phyloP scores from a whole-genome alignment of 176 grass and related monocot genomes.

The Oryza nivara region DNA sequence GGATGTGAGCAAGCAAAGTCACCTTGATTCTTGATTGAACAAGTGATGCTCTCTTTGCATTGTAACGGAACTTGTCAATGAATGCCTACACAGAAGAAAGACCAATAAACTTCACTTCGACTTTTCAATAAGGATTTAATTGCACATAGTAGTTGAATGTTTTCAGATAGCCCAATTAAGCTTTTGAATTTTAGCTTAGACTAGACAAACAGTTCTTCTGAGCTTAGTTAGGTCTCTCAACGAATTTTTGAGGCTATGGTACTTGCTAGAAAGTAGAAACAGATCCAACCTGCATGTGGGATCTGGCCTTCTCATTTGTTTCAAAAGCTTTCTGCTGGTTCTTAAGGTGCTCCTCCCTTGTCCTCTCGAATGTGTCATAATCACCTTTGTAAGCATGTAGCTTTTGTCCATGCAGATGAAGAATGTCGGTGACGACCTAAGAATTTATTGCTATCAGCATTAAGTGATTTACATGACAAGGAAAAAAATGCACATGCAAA shows the following conservation, averaged over 20 bases:
- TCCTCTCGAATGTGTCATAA: conserved; percentile 96
- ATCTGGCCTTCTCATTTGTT: conserved; percentile 79
- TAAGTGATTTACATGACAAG: conserved; percentile 27
- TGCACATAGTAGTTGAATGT: conserved; percentile 5
- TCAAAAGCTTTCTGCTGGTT: conserved; percentile 97
- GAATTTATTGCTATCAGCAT: conserved; percentile 32
- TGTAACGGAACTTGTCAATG: conserved; percentile 95
- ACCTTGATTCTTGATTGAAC: conserved; percentile 97
- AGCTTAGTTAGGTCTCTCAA: conserved; percentile 22
- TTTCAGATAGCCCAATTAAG: not conserved
- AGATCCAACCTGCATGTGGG: conserved; percentile 86
- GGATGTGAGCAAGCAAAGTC: conserved; percentile 19
- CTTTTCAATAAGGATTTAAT: conserved; percentile 22
- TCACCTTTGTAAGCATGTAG: conserved; percentile 93
- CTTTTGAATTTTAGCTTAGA: conserved; percentile 28
- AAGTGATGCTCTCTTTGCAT: conserved; percentile 89
- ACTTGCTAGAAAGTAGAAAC: conserved; percentile 19
- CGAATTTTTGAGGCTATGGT: not conserved
- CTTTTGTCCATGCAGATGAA: conserved; percentile 88
- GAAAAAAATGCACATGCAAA: conserved; percentile 6
- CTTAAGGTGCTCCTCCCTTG: conserved; percentile 80
- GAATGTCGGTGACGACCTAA: conserved; percentile 95
- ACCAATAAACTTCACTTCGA: conserved; percentile 23
- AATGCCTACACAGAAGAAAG: conserved; percentile 62
- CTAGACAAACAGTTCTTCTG: conserved; percentile 1